Base-by-base conservation (phyloP, 352 stramenopile genomes). In the Phytophthora boehmeriae region DNA sequence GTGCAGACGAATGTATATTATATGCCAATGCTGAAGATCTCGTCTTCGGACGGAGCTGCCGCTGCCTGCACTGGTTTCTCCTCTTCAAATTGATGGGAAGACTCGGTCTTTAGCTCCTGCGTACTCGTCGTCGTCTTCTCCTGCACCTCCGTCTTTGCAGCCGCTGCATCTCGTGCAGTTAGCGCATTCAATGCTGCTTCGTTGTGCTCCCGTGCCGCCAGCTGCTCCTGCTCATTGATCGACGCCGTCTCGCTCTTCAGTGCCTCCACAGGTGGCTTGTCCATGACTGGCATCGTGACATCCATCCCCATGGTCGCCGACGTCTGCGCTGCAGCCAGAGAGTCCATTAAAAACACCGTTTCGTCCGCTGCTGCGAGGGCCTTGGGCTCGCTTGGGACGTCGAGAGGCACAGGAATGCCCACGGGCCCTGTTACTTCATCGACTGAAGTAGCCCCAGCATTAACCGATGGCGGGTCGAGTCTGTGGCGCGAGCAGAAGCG, bases 401-500 rank as follows among this genome's bases (percentile, higher is more conserved):
- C 41, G 39, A 44, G 48, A 4, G 53, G 43, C n/a, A 58, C 42
- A 8, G 61, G 14, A 28, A 72, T 52, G 9, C 36, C 27, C 39
- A 53, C 45, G 30, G 45, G 45, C n/a, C 59, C 43, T 19, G 32
- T 52, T 53, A 38, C 8, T 46, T 50, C 39, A 25, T 8, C 36
- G 36, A 28, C 2, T 10, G 30, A 20, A 16, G 48, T 30, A n/a
- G 43, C 54, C 9, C 45, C 59, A 22, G n/a, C 54, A 17, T 23
- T 65, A 49, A 57, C 56, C 34, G 86, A 76, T 19, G 83, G 78
- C 25, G 86, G 83, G 48, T 93, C 84, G 20, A 96, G 68, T 46
- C 81, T 81, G 52, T 96, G 86, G 22, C 87, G 83, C 50, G 87
- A 92, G 69, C 88, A 96, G 63, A 95, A 96, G 57, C 88, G 86